Base-by-base conservation (phyloP, 495 filamentous ascomycete species). In the Lepraria neglecta region DNA sequence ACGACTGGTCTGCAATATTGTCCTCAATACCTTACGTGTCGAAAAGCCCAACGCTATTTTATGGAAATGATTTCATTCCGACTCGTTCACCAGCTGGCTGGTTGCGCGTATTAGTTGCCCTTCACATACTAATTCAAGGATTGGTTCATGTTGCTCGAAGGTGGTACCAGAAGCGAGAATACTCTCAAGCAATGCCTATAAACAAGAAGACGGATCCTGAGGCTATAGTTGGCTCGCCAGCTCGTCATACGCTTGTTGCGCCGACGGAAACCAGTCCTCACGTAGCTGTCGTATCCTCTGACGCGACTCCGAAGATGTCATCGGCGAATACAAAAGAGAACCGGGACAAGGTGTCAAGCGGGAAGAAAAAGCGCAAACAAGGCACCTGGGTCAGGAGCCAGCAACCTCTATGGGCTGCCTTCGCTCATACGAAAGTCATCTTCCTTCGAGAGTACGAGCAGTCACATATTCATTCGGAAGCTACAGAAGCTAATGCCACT, bases 351-450 rank as follows among this genome's bases (percentile, higher is more conserved):
- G 71, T 78, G 21, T 78, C 76, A 45, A 81, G 76, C 56, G 85
- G 82, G 46, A 94, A 95, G 74, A 94, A 90, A 77, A 89, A 88
- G 73, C 82, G 86, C 71, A 90, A 90, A 74, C 90, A 95, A 73
- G 91, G 88, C 61, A 90, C 88, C 50, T 88, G 90, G 71, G 90
- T 96, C 56, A 79, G 91, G 70, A 91, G 88, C 68, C 84, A 88
- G 59, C 92, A 97, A 76, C 92, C 92, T 47, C 84, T 97, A 58
- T 97, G 92, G 92, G 90, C 92, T 57, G 92, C 91, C 12, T 82
- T 96, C 62, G 92, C 92, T 31, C 94, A 89, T 72, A 95, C 89
- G 58, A 97, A 95, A 74, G 91, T 96, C 66, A 92, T 91, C 48
- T 87, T 95, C 68, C 84, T 92, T 69, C 91, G 94, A 69, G 91